Base-by-base conservation (phyloP, 257 asterid genomes). In the Rauvolfia tetraphylla region DNA sequence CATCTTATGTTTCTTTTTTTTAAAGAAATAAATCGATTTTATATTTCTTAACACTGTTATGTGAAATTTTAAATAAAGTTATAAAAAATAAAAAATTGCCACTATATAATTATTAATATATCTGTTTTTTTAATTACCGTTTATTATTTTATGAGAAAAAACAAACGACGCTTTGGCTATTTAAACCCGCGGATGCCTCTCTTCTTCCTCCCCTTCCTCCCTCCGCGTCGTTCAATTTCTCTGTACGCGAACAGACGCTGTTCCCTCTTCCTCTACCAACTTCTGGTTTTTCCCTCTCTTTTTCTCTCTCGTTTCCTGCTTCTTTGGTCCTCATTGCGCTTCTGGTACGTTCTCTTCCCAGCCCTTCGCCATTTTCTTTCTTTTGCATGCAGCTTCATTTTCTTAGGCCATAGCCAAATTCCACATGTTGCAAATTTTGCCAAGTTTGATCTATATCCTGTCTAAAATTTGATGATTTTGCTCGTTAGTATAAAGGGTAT, bases 141-240 rank as follows among this genome's bases (percentile, higher is more conserved):
- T 42, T 7, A 0, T 29, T 46, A 14, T 70, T 70, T 70, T 49
- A 70, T 44, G 44, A n/a, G 27, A 1, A 59, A 78, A 81, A 72
- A 34, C 75, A 78, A 79, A n/a, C 76, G 65, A 81, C 39, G 39
- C 18, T 27, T 42, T 25, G 78, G 73, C 88, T 85, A 82, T 85
- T 70, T 85, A 85, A 77, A 78, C 79, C 75, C 68, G 12, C 44
- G 65, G 7, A 33, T n/a, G 54, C 38, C 71, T 39, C 68, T 33
- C 2, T 22, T 71, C 4, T 75, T 80, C 84, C 84, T 82, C 86
- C 88, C 86, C 76, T 72, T 59, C 67, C 69, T 56, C 74, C 76
- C 59, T 65, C 39, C 62, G 10, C 79, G 73, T 53, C 78, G 17
- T 54, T 33, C 39, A 59, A 74, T 53, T 25, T 38, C 69, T 75